Conservation (phyloP, 1,284 basidiomycete genomes). For the Trichosporon asahii region DNA sequence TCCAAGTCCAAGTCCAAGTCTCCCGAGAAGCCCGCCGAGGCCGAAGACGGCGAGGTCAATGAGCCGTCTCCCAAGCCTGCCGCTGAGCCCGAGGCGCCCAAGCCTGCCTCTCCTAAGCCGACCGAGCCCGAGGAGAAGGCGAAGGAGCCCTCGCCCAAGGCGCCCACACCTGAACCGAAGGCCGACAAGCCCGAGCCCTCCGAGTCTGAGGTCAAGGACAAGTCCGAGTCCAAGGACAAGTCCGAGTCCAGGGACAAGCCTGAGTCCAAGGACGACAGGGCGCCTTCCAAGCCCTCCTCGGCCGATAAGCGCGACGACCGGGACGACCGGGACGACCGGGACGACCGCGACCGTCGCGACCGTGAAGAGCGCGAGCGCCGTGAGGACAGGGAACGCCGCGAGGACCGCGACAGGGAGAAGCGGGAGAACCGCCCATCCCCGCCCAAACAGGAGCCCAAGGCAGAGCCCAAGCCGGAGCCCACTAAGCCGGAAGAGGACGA, state of each 20-base stretch:
- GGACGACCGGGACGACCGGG: background rate
- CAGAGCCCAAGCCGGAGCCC: too few species aligned
- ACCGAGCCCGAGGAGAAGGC: background rate
- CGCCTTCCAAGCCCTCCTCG: conserved; percentile 18
- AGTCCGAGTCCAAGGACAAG: background rate
- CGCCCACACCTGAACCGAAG: background rate
- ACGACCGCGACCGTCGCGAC: background rate
- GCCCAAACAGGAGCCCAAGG: too few species aligned
- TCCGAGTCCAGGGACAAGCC: conserved; percentile 4
- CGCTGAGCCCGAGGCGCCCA: background rate
- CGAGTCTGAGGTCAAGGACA: background rate
- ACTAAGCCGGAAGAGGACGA: conserved; percentile 6
- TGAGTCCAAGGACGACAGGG: background rate
- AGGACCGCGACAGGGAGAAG: too few species aligned
- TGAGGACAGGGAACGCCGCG: background rate
- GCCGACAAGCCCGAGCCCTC: background rate
- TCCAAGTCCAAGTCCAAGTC: background rate
- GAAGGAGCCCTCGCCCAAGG: background rate
- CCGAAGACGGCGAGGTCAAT: background rate
- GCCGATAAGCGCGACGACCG: background rate
- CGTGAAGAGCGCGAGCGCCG: too few species aligned
- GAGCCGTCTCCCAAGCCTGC: background rate
- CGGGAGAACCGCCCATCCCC: background rate
- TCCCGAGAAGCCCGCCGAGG: background rate
- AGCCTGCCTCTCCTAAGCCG: background rate